These are phyloP conservation scores for Metschnikowia peoriensis DNA, from an alignment of 805 yeast genomes.

Conservation along the genomic window DNA sequence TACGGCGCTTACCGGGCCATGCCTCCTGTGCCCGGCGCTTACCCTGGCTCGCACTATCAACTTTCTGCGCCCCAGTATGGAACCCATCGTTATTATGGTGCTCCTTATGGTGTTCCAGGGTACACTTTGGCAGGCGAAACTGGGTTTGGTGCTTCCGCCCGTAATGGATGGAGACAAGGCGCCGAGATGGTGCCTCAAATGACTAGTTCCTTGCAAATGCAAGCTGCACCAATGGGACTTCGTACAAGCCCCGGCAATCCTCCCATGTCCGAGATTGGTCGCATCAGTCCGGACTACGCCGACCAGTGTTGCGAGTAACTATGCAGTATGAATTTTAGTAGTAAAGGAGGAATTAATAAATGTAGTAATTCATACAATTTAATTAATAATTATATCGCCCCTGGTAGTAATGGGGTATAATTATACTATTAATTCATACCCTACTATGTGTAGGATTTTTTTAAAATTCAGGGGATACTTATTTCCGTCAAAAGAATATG, in stretches of 20 bases:
- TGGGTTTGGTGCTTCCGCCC: background rate
- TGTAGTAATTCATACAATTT: too few species aligned
- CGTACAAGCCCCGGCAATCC: background rate
- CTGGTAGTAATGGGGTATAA: too few species aligned
- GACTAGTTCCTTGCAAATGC: background rate
- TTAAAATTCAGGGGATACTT: too few species aligned
- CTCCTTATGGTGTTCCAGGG: conserved; percentile 1
- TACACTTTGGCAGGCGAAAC: conserved; percentile 11
- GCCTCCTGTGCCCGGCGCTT: conserved; percentile 5
- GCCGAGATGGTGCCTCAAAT: background rate
- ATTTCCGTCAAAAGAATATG: too few species aligned
- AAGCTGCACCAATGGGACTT: background rate
- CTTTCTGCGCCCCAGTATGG: conserved; percentile 8
- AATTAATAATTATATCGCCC: too few species aligned
- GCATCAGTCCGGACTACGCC: background rate
- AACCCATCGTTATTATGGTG: conserved; percentile 14
- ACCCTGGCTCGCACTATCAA: conserved; percentile 1
- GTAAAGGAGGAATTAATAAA: too few species aligned
- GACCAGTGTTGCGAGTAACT: too few species aligned
- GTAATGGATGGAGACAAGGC: conserved; percentile 2
- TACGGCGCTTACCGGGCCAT: conserved; percentile 6
- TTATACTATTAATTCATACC: too few species aligned
- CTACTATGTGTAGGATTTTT: too few species aligned
- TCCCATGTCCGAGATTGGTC: background rate
- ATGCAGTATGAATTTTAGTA: too few species aligned